Evolutionary conservation across 805 yeast species (phyloP), one percentile per base, ranked within the genome.

Genomic region (Maudiozyma serrabonitensis): DNA sequence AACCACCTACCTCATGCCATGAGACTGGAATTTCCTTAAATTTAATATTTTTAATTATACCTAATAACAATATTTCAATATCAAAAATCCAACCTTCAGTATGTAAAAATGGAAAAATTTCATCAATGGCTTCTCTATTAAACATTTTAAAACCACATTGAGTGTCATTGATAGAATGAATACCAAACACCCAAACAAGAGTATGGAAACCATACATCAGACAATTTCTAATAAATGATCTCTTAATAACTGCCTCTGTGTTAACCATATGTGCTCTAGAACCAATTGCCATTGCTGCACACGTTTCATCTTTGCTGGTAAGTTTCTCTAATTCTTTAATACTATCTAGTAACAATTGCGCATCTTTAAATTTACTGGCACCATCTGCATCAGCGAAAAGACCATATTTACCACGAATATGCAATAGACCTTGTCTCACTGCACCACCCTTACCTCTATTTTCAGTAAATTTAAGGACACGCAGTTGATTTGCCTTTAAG

Each of bases 61-160:
- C 96, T 51, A 93, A 70, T 48, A 93, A 78, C 56, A 93, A 72
- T 15, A 91, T 79, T 69, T 93, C 99, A 32, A 93, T 97, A 63
- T 93, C 99, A 68, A 93, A 93, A 37, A 93, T 93, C 99, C 99
- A 93, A 47, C 98, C 82, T 67, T 93, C 99, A 11, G 95, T 91
- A 66, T 91, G 97, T 85, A 93, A 78, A 56, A 77, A 81, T 2
- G 97, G 96, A 66, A 89, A 88, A 41, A 93, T 86, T 47, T 60
- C 59, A 16, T 58, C 61, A 23, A 82, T 76, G 0, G 96, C 84
- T 8, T 74, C 69, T 52, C 81, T 77, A 56, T 91, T 87, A 68
- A 91, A 93, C 66, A 93, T 70, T 67, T 93, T 93, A 71, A 93
- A 93, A 2, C 99, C 99, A 71, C 99, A 93, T 71, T 93, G 99